Conservation (phyloP, 805 yeast species). For the Maudiozyma serrabonitensis region DNA sequence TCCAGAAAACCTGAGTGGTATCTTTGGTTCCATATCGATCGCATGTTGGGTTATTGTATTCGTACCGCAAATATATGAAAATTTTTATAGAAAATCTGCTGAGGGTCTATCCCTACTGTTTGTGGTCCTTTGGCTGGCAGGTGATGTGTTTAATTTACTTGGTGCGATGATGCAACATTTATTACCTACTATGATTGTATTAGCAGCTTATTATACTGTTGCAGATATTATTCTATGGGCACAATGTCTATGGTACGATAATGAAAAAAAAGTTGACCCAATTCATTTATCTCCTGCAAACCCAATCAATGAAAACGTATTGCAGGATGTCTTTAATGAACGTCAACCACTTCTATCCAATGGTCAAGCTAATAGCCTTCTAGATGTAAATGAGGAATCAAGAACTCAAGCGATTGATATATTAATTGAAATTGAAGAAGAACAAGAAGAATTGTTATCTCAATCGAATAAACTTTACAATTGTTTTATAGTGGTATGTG, state of each 20-base stretch:
- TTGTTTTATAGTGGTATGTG: constrained; percentile 50
- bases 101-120: constrained; percentile 85
- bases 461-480: constrained; percentile 23
- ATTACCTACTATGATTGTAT: constrained; percentile 85
- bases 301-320: constrained; percentile 65
- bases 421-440: constrained; percentile 7
- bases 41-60: constrained; percentile 98
- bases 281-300: constrained; percentile 84
- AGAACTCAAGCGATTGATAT: constrained; percentile 5
- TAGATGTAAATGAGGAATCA: constrained; percentile 5
- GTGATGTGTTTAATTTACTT: constrained; percentile 86
- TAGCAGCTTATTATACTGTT: constrained; percentile 85
- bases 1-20: constrained; percentile 67
- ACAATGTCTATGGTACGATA: constrained; percentile 78
- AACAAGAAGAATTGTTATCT: constrained; percentile 10
- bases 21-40: constrained; percentile 69
- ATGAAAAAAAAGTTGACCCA: constrained; percentile 47
- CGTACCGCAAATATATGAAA: constrained; percentile 94
- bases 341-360: constrained; percentile 19
- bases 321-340: constrained; percentile 36
- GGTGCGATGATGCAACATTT: constrained; percentile 89
- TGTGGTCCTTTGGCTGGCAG: constrained; percentile 83
- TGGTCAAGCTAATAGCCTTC: constrained; percentile 1
- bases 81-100: constrained; percentile 71
- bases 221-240: constrained; percentile 79